Conservation (phyloP, 23 red algal species). For the Gracilaria caudata region DNA sequence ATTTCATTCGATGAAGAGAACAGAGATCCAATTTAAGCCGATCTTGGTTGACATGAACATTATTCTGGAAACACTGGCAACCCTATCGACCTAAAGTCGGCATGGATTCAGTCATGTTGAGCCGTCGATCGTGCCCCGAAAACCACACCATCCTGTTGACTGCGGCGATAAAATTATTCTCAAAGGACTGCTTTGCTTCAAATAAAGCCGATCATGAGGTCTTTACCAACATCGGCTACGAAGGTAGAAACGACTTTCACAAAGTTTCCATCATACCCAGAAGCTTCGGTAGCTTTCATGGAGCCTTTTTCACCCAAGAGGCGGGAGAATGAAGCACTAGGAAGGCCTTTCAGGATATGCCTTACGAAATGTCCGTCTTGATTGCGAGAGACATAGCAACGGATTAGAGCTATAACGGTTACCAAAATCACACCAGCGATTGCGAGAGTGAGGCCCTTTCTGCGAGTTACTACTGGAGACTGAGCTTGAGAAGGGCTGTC, state of each 20-base stretch:
- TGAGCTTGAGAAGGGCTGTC: background rate
- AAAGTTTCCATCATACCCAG: too few species aligned
- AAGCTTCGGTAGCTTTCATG: too few species aligned
- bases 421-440: background rate
- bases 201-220: background rate
- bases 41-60: too few species aligned
- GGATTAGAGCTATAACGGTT: background rate
- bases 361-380: background rate
- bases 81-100: too few species aligned
- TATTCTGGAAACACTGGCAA: too few species aligned
- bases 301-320: background rate
- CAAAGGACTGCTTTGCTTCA: too few species aligned
- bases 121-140: too few species aligned
- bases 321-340: background rate
- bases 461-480: background rate
- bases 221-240: background rate
- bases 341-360: background rate
- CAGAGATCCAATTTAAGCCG: too few species aligned
- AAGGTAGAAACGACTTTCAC: background rate
- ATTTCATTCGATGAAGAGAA: too few species aligned
- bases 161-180: too few species aligned
- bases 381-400: background rate
- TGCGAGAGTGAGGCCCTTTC: background rate
- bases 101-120: too few species aligned
- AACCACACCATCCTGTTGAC: too few species aligned